Evolutionary conservation across 2,329 filamentous ascomycete genomes (phyloP).

Genomic region (Cladophialophora bantiana): DNA sequence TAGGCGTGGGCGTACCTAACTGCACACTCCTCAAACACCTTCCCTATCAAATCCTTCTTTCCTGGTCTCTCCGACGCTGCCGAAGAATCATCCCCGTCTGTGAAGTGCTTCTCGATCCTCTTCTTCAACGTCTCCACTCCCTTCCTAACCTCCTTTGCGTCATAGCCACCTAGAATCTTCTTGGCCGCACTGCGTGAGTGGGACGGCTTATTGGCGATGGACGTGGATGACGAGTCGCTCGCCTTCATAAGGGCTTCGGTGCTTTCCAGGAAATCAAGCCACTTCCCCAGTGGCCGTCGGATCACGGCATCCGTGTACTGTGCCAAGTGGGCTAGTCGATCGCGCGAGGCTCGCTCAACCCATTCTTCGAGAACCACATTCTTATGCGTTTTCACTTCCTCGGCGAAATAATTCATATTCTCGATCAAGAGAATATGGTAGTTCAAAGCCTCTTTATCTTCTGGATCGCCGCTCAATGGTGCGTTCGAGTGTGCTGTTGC

Average conservation of each 20-base stretch:
- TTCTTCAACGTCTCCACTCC: constrained; percentile 90
- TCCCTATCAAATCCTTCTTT: constrained; percentile 64
- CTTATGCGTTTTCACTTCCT: constrained; percentile 80
- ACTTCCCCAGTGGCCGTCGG: constrained; percentile 83
- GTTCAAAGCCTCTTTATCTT: constrained; percentile 96
- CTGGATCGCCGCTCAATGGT: constrained; percentile 63
- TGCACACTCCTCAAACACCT: constrained; percentile 68
- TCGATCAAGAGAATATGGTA: constrained; percentile 97
- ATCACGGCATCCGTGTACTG: constrained; percentile 89
- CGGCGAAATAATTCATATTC: constrained; percentile 97
- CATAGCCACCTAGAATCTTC: constrained; percentile 81
- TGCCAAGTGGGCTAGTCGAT: constrained; percentile 85
- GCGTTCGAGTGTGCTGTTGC: constrained; percentile 26
- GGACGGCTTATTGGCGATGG: constrained; percentile 78
- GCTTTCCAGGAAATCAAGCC: constrained; percentile 86
- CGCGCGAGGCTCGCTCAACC: constrained; percentile 76
- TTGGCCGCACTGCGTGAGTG: constrained; percentile 84
- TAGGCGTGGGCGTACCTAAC: constrained; percentile 61
- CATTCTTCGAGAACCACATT: constrained; percentile 82
- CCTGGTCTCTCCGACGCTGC: constrained; percentile 45
- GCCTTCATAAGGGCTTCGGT: constrained; percentile 71
- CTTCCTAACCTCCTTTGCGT: constrained; percentile 83
- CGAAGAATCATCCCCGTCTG: constrained; percentile 78
- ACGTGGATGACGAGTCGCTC: constrained; percentile 53
- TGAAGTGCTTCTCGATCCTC: constrained; percentile 96